These are phyloP conservation scores for Hygrophoropsis aurantiaca DNA, from an alignment of 768 basidiomycete genomes.

Conservation along the genomic window DNA sequence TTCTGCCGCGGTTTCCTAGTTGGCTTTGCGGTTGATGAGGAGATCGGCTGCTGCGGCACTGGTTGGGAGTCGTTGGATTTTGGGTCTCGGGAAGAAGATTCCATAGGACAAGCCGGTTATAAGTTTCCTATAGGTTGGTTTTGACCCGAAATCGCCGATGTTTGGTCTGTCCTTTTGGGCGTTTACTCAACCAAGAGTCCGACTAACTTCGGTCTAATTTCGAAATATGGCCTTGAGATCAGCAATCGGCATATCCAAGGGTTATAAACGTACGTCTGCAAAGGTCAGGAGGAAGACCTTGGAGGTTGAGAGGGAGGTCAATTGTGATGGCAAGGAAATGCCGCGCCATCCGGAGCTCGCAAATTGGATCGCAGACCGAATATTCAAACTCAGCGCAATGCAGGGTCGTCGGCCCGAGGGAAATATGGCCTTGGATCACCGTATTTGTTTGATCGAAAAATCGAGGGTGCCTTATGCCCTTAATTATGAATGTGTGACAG, in stretches of 20 bases:
- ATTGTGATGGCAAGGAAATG: constrained; percentile 23
- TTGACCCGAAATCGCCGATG: constrained; percentile 34
- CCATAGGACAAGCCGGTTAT: constrained; percentile 39
- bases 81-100: constrained; percentile 50
- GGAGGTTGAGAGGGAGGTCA: constrained; percentile 6
- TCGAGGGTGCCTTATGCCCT: neutral
- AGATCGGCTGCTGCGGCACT: constrained; percentile 42
- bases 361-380: constrained; percentile 14
- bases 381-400: constrained; percentile 15
- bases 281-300: too few species aligned
- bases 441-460: neutral
- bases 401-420: constrained; percentile 1
- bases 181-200: too few species aligned
- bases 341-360: constrained; percentile 17
- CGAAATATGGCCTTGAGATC: too few species aligned
- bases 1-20: constrained; percentile 57
- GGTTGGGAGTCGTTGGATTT: constrained; percentile 35
- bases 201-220: too few species aligned
- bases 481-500: neutral
- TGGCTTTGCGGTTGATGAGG: constrained; percentile 33
- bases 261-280: too few species aligned
- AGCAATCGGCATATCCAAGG: too few species aligned
- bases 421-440: neutral
- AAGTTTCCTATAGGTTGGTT: constrained; percentile 12
- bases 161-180: constrained; percentile 3